Evolutionary conservation across 306 rosid genomes (phyloP), one percentile per base, ranked within the genome.

Genomic region (Cucurbita moschata): DNA sequence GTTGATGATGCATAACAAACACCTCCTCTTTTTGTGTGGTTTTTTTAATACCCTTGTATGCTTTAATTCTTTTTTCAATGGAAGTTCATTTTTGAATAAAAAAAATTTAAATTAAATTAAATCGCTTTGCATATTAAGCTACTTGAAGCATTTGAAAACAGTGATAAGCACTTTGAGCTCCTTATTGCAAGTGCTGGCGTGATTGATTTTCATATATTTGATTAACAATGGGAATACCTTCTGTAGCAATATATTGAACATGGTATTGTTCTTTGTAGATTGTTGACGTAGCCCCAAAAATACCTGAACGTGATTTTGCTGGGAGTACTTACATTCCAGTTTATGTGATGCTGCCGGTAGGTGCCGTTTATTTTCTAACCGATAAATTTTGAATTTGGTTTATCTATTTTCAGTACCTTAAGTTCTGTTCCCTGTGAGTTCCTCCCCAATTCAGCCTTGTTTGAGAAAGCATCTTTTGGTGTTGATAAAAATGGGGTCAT

Each of bases 281-380:
- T 71, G 87, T 73, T 77, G 91, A 82, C 62, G 55, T 82, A 40
- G 59, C 86, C 23, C 79, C 71, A 47, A 87, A 87, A 73, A 76
- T 89, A 74, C 75, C 78, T 14, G 99, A 95, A 77, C 90, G 90
- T 70, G 90, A 95, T 82, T 88, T 88, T 80, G 80, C 91, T 42
- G 89, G 92, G 82, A 86, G 92, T 19, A 77, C 91, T 1, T 86
- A 82, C 80, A 79, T 91, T 91, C 99, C 97, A 44, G 97, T 95
- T 78, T 89, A 86, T 78, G 91, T 91, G 77, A 91, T 88, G 99
- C 83, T 91, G 50, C 92, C 97, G 0, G 99, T 95, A 80, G 85
- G 96, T 86, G 57, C 71, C 72, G 43, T 75, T 35, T 75, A 68
- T 78, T 66, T 64, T 58, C 63, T 26, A 18, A 68, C n/a, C 70